Base-by-base conservation (phyloP, 1,284 basidiomycete genomes). In the Naganishia sp. region DNA sequence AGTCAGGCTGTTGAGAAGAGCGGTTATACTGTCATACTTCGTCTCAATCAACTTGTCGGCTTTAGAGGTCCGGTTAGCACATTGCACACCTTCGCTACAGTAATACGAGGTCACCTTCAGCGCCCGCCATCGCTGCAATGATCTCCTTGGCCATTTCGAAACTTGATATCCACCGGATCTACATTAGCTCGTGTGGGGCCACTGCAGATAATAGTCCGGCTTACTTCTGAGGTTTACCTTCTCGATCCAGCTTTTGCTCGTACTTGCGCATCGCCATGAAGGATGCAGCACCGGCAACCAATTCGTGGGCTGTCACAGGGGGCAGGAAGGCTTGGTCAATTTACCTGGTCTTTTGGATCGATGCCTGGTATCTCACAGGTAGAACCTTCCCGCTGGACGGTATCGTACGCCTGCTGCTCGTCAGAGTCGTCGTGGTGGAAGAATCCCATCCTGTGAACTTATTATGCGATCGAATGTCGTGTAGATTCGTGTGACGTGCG, bases 221-320 rank as follows among this genome's bases (percentile, higher is more conserved):
- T 42, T 42, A 66, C 47, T 45, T 56, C 31, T 61, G 42, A 32
- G 65, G 68, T 57, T 69, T 51, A 61, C 72, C 73, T 39, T 75
- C 72, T 18, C 45, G 52, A 23, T 67, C 69, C 62, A 70, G 68
- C 68, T 74, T 72, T 31, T 75, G 43, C 68, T 73, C 62, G 65
- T 75, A 75, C 23, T 69, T 71, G 50, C 68, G 66, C 72, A 73
- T 73, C 23, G 73, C 74, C 15, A 68, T 67, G 56, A 72, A 75
- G 11, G 70, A 63, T 3, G 71, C 74, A 3, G 73, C 74, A 5
- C 63, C 67, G 18, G 56, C 63, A 7, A 65, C 52, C 28, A 68
- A 41, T 46, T 68, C 66, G 41, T 67, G 66, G 10, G 66, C 66
- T 65, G 47, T 23, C 9, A 32, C 5, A 41, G 55, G 35, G 28